These are phyloP conservation scores for Skeletonema costatum DNA, from an alignment of 108 stramenopile genomes.

Conservation along the genomic window DNA sequence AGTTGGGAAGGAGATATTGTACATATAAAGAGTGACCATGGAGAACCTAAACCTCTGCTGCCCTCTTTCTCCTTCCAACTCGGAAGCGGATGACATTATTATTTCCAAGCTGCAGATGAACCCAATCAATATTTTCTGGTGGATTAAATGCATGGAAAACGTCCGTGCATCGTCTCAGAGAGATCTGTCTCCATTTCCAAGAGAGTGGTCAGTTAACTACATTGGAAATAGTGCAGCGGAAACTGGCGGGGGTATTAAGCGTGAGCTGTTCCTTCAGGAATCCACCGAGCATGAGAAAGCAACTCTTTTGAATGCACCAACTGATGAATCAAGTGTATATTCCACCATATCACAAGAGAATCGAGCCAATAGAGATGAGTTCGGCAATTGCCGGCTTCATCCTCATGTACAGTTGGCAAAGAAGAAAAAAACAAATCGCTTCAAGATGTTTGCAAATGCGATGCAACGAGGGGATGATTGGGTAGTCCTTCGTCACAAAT, in stretches of 20 bases:
- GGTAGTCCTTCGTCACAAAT: slow-evolving; percentile 4
- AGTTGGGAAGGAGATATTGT: too few relatives aligned
- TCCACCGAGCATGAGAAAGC: background rate
- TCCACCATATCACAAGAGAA: slow-evolving; percentile 15
- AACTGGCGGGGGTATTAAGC: background rate
- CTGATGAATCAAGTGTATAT: slow-evolving; percentile 26
- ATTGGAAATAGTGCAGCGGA: background rate
- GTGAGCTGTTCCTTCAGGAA: background rate
- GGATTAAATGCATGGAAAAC: background rate
- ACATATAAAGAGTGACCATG: background rate
- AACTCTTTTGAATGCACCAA: background rate
- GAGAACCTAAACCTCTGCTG: background rate
- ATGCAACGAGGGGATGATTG: background rate
- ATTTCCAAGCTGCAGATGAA: background rate
- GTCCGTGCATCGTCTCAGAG: background rate
- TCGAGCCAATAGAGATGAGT: slow-evolving; percentile 12
- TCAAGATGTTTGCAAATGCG: slow-evolving; percentile 3
- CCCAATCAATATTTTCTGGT: background rate
- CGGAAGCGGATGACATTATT: background rate
- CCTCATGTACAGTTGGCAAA: slow-evolving; percentile 18
- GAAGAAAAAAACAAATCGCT: slow-evolving; percentile 3
- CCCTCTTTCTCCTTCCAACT: background rate
- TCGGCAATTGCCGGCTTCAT: slow-evolving; percentile 25
- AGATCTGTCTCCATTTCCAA: slow-evolving; percentile 28
- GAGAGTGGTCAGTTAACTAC: slow-evolving; percentile 21